A percentile compares a stretch with the other conserved stretches of the same genome.
Evolutionary conservation across 176 grass and related monocot species (phyloP).

Genomic region (Oryza glaberrima): DNA sequence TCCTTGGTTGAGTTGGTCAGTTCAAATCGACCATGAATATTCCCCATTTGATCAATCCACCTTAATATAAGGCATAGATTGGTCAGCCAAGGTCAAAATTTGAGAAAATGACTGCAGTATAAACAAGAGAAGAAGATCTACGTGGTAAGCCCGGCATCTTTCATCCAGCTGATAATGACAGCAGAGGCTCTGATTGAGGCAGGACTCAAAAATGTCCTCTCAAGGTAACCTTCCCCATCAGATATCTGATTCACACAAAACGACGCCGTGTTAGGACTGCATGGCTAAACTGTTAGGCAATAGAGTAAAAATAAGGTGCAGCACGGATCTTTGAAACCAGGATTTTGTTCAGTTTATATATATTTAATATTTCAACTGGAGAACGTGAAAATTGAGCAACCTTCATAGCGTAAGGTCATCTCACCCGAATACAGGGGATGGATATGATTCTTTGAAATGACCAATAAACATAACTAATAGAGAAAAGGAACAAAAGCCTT

Average conservation of each 20-base stretch:
- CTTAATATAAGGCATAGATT: constrained; percentile 31
- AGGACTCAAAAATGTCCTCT: constrained; percentile 94
- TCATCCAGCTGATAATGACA: constrained; percentile 91
- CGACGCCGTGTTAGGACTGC: constrained; percentile 32
- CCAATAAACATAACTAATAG: constrained; percentile 7
- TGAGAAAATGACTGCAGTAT: constrained; percentile 14
- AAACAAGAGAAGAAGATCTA: constrained; percentile 28
- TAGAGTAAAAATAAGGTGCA: background rate
- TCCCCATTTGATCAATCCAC: constrained; percentile 97
- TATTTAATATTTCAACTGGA: background rate
- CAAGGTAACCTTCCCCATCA: constrained; percentile 82
- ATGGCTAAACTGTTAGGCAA: background rate
- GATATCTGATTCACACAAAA: constrained; percentile 68
- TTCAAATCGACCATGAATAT: constrained; percentile 76
- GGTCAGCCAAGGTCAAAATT: background rate
- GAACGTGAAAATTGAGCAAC: background rate
- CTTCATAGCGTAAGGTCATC: constrained; percentile 5
- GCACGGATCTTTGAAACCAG: background rate
- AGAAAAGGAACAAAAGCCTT: background rate
- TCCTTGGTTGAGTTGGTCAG: constrained; percentile 47
- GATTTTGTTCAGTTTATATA: background rate
- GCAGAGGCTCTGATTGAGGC: constrained; percentile 67
- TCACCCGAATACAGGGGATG: constrained; percentile 7
- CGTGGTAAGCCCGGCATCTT: constrained; percentile 89
- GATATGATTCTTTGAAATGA: background rate